Evolutionary conservation across 345 rosid species (phyloP), one percentile per base, ranked within the genome.

Genomic region (Adansonia digitata): DNA sequence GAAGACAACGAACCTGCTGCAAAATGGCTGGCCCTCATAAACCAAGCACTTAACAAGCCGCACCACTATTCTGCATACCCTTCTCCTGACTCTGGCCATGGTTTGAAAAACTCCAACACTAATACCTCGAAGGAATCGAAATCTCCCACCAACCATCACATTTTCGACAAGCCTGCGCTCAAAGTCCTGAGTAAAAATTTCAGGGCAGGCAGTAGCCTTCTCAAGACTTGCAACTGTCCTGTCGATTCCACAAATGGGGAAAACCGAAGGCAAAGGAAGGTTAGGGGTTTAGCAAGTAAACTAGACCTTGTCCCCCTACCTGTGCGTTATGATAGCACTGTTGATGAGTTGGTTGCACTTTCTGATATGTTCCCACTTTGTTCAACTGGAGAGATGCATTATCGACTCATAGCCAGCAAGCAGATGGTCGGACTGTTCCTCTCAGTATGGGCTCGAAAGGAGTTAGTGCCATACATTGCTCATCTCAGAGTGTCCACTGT

Each of bases 1-100:
- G 99, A 93, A 82, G 99, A 95, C 84, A 95, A 91, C 24, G 99
- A 95, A 73, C 99, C 98, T 0, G 98, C 99, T 2, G 96, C 96
- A 42, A 95, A 89, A 85, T 95, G 99, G 99, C 83, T 95, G n/a
- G 83, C 89, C 77, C 81, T 95, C 1, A 93, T 95, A 81, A 85
- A 85, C 78, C 94, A 91, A 79, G 88, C 98, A 63, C 89, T 95
- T 24, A 95, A 95, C 86, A 87, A 82, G 70, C 89, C 92, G 0
- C 74, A 37, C 18, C 78, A 81, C 31, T 85, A 88, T 17, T 67
- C 83, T 31, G 66, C 78, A 34, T 73, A 70, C 59, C 78, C 88
- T 5, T 69, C 73, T 67, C 59, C 74, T 12, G 86, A 85, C 15
- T 52, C 86, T 7, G 69, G 69, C 77, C 80, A 81, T 48, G 82